phyloP scores from a whole-genome alignment of 805 yeast species.

The Monosporozyma aerobia region DNA sequence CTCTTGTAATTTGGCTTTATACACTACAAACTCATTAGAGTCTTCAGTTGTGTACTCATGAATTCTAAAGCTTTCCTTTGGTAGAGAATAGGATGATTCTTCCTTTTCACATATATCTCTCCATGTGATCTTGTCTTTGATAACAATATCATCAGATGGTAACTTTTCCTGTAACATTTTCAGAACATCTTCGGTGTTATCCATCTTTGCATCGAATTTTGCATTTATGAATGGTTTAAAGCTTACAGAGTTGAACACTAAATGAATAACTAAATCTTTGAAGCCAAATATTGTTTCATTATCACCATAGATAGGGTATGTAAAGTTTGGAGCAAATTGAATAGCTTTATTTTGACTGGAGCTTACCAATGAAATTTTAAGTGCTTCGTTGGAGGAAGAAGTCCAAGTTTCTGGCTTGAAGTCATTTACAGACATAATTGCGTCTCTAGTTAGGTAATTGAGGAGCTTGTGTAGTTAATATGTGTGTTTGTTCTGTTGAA shows the following conservation, averaged over 20 bases:
- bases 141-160: constrained; percentile 47
- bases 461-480: neutral
- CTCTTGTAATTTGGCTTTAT: constrained; percentile 31
- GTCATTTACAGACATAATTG: constrained; percentile 6
- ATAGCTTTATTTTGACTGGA: constrained; percentile 50
- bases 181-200: constrained; percentile 44
- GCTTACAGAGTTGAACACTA: constrained; percentile 66
- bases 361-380: constrained; percentile 52
- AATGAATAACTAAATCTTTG: constrained; percentile 52
- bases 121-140: constrained; percentile 65
- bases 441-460: neutral
- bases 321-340: constrained; percentile 66
- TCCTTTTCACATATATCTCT: constrained; percentile 46
- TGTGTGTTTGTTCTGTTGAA: neutral
- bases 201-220: constrained; percentile 44
- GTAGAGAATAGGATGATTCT: constrained; percentile 30
- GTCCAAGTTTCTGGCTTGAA: constrained; percentile 71
- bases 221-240: constrained; percentile 65
- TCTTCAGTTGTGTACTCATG: constrained; percentile 21
- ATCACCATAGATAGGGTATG: constrained; percentile 92
- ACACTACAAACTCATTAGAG: constrained; percentile 36
- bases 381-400: constrained; percentile 56
- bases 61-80: constrained; percentile 31
- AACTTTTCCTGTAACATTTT: constrained; percentile 45
- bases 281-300: constrained; percentile 84